Base-by-base conservation (phyloP, 345 rosid species). In the Kernera saxatilis region DNA sequence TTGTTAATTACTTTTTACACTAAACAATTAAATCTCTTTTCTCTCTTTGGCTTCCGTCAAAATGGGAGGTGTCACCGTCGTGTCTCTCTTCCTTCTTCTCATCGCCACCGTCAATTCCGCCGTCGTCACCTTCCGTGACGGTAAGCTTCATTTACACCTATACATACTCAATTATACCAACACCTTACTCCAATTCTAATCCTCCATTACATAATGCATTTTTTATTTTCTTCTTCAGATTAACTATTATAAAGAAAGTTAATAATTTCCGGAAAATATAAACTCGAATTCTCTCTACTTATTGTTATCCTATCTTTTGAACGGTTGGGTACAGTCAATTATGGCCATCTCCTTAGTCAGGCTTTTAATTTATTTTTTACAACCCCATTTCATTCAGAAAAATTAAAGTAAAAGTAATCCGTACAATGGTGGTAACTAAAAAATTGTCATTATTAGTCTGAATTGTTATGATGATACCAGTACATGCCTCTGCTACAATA, bases 41-140 rank as follows among this genome's bases (percentile, higher is more conserved):
- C 46, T 51, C 69, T 53, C 59, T 27, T 6, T 4, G 39, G 3
- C 11, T n/a, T 55, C 51, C 61, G 3, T 62, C 18, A 76, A 13
- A 39, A 76, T 76, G 79, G 60, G 66, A 64, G 75, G 60, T 13
- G 26, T 55, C 71, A 55, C 71, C 56, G 56, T 59, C 63, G 73
- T 67, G 19, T 46, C 67, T 55, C 27, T 69, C 49, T 17, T 55
- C 75, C 55, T 76, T 54, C 55, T 76, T 48, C 61, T 76, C 67
- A 56, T 64, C 59, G 26, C 48, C 79, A 37, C 79, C 21, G 79
- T 21, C 8, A 23, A 23, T 2, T 9, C 78, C 18, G 67, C 70
- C 59, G 75, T 3, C 49, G 8, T 69, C 51, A 18, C 44, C 17
- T 70, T 76, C 75, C 75, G 60, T 46, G 79, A 70, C 40, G 79